Base-by-base conservation (phyloP, 2,329 filamentous ascomycete genomes). In the Biscogniauxia sp. region DNA sequence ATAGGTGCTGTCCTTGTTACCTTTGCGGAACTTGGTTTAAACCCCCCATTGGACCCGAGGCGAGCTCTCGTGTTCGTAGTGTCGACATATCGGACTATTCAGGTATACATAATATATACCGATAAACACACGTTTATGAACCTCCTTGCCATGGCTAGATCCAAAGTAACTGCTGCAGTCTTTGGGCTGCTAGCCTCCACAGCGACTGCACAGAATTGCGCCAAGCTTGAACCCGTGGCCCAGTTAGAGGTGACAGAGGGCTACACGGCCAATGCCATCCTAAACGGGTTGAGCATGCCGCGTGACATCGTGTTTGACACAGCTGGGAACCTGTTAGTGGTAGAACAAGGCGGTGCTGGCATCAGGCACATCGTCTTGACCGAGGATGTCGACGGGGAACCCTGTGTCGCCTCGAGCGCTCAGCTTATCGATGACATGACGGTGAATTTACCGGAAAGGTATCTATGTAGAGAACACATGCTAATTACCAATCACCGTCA, bases 311-410 rank as follows among this genome's bases (percentile, higher is more conserved):
- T 75, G 20, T 69, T 76, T 23, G 77, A 80, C 60, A 61, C 64
- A 0, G 59, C 66, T 23, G 76, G 77, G 4, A 77, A 77, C 62
- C 61, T 79, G 20, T 71, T 80, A 11, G 68, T 79, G 8, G 69
- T 70, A 11, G 72, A 77, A 60, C 64, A 67, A 49, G 65, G 67
- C 3, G 66, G 61, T 6, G 55, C 53, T 8, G 76, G 76, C 8
- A 69, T 79, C 20, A 66, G 68, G 23, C 70, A 73, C 8, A 60
- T 78, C 25, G 70, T 72, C 25, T 61, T 78, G 55, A 70, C 73
- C 2, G 72, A 73, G 32, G 70, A 66, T 17, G 67, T 66, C 20
- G 70, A 67, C 17, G 54, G 69, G 1, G 62, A 72, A 19, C 68
- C 74, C 20, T 75, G 74, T 58, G 69, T 73, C 20, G 58, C 62